A percentile compares a stretch with the other conserved stretches of the same genome.
phyloP scores from a whole-genome alignment of 441 rosid genomes.

The Adansonia madagascariensis region DNA sequence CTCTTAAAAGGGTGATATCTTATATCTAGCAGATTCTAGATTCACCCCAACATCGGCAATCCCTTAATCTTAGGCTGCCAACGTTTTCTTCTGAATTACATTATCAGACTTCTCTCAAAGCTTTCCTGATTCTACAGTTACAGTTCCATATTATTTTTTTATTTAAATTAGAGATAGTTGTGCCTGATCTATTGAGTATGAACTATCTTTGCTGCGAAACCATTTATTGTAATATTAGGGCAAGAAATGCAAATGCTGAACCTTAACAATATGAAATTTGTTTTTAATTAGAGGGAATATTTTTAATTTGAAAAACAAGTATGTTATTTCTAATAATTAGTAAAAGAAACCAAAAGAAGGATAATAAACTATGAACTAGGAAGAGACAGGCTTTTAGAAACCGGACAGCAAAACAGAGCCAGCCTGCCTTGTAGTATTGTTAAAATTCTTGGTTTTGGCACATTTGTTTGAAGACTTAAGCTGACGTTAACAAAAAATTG shows the following conservation, averaged over 20 bases:
- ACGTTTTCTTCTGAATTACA: neutral
- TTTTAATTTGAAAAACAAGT: neutral
- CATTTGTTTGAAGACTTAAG: neutral
- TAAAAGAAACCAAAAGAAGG: neutral
- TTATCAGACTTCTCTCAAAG: neutral
- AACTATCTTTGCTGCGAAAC: neutral
- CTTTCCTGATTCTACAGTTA: neutral
- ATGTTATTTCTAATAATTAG: neutral
- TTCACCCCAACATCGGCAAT: neutral
- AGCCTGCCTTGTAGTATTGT: constrained; percentile 18
- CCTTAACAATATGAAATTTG: neutral
- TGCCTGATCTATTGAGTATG: neutral
- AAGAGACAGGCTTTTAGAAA: neutral
- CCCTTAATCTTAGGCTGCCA: neutral
- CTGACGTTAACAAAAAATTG: neutral
- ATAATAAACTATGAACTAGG: neutral
- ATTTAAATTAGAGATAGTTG: neutral
- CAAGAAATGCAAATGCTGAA: constrained; percentile 1
- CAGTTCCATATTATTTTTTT: no score
- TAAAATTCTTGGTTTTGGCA: neutral
- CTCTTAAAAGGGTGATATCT: neutral
- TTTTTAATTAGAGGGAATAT: neutral
- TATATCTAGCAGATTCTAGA: neutral
- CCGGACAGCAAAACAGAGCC: neutral
- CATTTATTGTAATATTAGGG: neutral